Evolutionary conservation across 768 basidiomycete genomes (phyloP).

Genomic region (Tylopilus sp.): DNA sequence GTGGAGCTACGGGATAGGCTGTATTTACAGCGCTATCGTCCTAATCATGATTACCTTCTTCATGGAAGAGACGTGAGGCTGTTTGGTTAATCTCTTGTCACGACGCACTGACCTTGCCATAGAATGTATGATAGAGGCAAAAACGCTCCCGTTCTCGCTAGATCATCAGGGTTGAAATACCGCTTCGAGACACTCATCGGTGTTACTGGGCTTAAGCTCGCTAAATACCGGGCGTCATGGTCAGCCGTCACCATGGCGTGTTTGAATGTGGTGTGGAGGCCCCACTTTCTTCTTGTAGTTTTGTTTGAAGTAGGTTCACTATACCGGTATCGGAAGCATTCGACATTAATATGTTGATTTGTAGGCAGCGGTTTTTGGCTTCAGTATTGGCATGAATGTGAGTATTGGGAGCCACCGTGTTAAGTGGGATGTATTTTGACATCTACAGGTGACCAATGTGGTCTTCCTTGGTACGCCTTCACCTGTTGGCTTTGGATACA

Average conservation of each 20-base stretch:
- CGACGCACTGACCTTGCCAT: conserved; percentile 1
- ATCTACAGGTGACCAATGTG: conserved; percentile 46
- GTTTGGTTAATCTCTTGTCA: neutral
- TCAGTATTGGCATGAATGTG: conserved; percentile 45
- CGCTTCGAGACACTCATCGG: conserved; percentile 48
- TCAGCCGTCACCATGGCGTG: conserved; percentile 29
- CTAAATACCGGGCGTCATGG: conserved; percentile 44
- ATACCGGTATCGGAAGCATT: neutral
- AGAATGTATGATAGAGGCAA: conserved; percentile 50
- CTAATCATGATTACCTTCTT: conserved; percentile 44
- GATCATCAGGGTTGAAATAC: conserved; percentile 33
- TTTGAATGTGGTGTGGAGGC: conserved; percentile 45
- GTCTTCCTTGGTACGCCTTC: conserved; percentile 48
- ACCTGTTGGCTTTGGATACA: conserved; percentile 47
- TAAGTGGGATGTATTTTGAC: neutral
- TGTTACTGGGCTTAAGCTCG: conserved; percentile 44
- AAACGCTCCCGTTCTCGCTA: conserved; percentile 27
- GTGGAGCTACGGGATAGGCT: conserved; percentile 53
- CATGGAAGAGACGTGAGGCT: conserved; percentile 47
- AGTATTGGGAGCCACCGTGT: conserved; percentile 2
- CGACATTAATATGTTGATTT: neutral
- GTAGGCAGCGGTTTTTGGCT: conserved; percentile 46
- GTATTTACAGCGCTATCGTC: conserved; percentile 45
- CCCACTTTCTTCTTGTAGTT: conserved; percentile 40
- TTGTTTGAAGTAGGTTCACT: conserved; percentile 35